phyloP scores from a whole-genome alignment of 2,329 filamentous ascomycete species.

The Gliomastix tumulicola region DNA sequence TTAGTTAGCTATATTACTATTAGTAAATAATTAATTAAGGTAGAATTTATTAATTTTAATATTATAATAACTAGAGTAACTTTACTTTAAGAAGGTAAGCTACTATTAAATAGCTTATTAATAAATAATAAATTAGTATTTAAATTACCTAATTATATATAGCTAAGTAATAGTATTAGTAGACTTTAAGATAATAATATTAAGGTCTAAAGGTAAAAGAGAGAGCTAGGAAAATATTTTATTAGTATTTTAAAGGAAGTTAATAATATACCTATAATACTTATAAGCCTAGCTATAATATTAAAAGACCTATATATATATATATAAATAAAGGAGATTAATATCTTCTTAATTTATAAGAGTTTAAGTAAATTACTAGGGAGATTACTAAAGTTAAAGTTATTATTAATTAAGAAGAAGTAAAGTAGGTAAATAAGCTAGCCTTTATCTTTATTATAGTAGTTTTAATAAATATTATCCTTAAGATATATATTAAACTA shows the following conservation, averaged over 20 bases:
- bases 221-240: neutral
- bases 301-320: neutral
- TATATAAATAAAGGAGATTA: neutral
- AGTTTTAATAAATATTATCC: neutral
- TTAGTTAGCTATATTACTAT: neutral
- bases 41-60: neutral
- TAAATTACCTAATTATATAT: neutral
- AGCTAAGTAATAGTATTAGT: neutral
- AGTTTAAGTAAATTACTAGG: neutral
- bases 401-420: neutral
- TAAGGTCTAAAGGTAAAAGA: neutral
- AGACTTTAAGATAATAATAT: neutral
- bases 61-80: neutral
- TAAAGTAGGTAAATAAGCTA: neutral
- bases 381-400: neutral
- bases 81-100: neutral
- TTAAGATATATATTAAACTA: neutral
- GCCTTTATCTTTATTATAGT: neutral
- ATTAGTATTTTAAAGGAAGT: neutral
- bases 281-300: neutral
- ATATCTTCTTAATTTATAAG: neutral
- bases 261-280: neutral
- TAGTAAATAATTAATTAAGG: neutral
- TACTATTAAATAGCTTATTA: neutral
- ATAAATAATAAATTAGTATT: neutral